Evolutionary conservation across 306 rosid species (phyloP), one percentile per base, ranked within the genome.

Genomic region (Cicer pinnatifidum): DNA sequence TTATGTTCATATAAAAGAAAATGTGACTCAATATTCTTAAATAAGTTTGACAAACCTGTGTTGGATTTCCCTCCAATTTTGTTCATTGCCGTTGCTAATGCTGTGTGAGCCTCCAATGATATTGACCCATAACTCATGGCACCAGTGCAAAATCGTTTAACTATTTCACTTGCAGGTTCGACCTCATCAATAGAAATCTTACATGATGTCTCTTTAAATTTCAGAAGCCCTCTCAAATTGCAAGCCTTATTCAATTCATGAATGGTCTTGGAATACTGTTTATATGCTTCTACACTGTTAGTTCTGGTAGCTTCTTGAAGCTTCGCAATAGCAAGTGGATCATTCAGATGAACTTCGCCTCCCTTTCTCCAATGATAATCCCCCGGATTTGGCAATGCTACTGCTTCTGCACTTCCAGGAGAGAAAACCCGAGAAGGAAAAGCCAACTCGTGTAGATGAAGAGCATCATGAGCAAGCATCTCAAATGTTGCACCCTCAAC

Each of bases 41-140:
- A 37, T 19, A 53, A 56, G 39, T 20, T 68, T 16, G 35, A 76
- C 85, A 58, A 75, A 94, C 98, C 99, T 89, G 99, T 95, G 77
- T 95, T 95, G 10, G 99, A 95, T 80, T 95, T 95, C 81, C 99
- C 99, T 50, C 99, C 97, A 77, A 95, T 80, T 82, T 39, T 89
- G 81, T 95, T 95, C 99, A 95, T 91, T 56, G 99, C 99, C 48
- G 86, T 77, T 64, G 99, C 99, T 75, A 95, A 82, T 6, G 99
- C 72, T 23, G 97, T 67, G 86, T 95, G 99, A 6, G 99, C 97
- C 89, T 95, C 99, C 88, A 95, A 69, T 6, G 99, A 95, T 80
- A 95, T 91, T 11, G 99, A 95, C 67, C 99, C 99, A 78, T 95
- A 95, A 90, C 99, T 95, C 99, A 95, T 95, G 64, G 99, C 99